Conservation (phyloP, 1,139 yeast genomes). For the Blastobotrys malaysiensis region DNA sequence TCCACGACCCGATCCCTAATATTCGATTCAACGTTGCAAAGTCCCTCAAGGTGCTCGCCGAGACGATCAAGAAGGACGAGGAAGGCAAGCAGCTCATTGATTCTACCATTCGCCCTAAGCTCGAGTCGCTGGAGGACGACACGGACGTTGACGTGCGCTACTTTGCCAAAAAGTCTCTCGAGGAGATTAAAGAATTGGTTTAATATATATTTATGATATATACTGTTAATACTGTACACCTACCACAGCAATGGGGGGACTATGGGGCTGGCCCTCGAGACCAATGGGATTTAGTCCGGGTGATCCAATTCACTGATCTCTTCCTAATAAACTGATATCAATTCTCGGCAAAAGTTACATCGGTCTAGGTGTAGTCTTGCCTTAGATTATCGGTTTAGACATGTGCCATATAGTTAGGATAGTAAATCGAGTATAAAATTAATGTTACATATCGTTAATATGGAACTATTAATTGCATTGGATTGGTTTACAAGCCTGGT, state of each 20-base stretch:
- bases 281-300: no score
- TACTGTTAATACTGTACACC: not conserved
- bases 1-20: slow-evolving; percentile 83
- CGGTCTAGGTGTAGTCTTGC: no score
- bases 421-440: no score
- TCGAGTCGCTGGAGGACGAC: slow-evolving; percentile 61
- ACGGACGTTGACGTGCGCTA: slow-evolving; percentile 85
- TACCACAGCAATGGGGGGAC: no score
- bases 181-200: slow-evolving; percentile 25
- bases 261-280: not conserved
- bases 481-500: not conserved
- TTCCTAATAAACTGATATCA: no score
- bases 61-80: slow-evolving; percentile 35
- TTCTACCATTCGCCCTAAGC: slow-evolving; percentile 54
- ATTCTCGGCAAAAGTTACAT: no score
- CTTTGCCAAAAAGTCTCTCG: slow-evolving; percentile 58
- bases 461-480: no score
- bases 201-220: not conserved
- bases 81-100: slow-evolving; percentile 40
- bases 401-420: no score
- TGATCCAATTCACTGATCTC: no score
- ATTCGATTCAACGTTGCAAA: slow-evolving; percentile 93
- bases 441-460: no score
- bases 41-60: slow-evolving; percentile 59
- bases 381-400: no score